These are phyloP conservation scores for Phytopythium litorale DNA, from an alignment of 352 stramenopile species.

Conservation along the genomic window DNA sequence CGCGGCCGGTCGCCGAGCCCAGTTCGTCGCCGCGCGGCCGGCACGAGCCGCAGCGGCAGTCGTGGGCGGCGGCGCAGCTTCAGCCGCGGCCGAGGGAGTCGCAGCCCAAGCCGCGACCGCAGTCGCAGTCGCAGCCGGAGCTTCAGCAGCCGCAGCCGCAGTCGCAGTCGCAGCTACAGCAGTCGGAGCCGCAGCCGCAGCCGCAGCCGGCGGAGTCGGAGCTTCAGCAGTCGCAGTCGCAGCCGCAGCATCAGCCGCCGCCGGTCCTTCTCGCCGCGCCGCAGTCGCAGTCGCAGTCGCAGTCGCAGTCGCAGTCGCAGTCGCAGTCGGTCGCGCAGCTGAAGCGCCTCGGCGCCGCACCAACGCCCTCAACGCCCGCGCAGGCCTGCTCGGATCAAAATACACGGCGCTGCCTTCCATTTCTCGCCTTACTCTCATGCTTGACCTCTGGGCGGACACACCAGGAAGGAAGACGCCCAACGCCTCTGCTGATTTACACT, in stretches of 20 bases:
- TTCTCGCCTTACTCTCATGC: neutral
- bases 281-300: conserved; percentile 13
- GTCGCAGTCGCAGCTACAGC: conserved; percentile 31
- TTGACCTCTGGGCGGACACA: neutral
- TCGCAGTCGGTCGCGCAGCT: conserved; percentile 2
- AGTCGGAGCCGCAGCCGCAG: conserved; percentile 20
- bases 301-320: neutral
- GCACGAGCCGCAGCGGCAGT: conserved; percentile 21
- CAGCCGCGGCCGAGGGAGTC: conserved; percentile 16
- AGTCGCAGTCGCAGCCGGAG: conserved; percentile 19
- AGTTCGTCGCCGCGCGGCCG: conserved; percentile 19
- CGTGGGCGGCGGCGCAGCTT: conserved; percentile 20
- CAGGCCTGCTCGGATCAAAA: conserved; percentile 7
- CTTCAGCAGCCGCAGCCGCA: conserved; percentile 15
- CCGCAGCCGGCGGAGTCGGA: neutral
- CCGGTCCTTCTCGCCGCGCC: conserved; percentile 14
- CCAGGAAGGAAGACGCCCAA: neutral
- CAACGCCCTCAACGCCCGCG: neutral
- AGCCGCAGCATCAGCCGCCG: conserved; percentile 15
- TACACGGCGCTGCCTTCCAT: conserved; percentile 14
- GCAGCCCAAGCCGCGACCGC: neutral
- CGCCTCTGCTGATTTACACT: conserved; percentile 2
- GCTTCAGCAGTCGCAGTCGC: conserved; percentile 9
- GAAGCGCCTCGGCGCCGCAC: neutral
- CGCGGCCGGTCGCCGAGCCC: conserved; percentile 31